Evolutionary conservation across 306 rosid genomes (phyloP).

Genomic region (Ormosia emarginata): DNA sequence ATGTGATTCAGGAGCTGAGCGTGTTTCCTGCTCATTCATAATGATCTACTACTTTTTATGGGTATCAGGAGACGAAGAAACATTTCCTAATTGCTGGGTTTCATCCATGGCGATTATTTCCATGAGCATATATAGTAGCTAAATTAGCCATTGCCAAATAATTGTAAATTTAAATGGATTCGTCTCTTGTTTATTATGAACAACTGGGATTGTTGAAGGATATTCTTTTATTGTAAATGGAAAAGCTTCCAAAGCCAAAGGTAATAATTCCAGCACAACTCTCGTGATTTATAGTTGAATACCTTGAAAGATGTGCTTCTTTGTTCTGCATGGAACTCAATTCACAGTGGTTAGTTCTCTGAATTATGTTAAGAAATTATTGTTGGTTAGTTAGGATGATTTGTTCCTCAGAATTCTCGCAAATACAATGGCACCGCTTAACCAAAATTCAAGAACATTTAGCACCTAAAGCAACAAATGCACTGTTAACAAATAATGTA

Average conservation of each 20-base stretch:
- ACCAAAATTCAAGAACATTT: background rate
- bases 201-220: background rate
- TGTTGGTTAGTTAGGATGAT: background rate
- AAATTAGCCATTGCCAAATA: background rate
- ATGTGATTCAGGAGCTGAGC: constrained; percentile 53
- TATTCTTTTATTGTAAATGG: background rate
- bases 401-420: background rate
- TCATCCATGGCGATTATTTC: background rate
- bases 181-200: background rate
- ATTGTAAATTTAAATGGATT: constrained; percentile 4
- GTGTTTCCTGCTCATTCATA: constrained; percentile 19
- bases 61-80: background rate
- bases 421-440: background rate
- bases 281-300: background rate
- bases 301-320: background rate
- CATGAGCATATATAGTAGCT: background rate
- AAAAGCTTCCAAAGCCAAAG: background rate
- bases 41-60: constrained; percentile 2
- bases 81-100: background rate
- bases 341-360: background rate
- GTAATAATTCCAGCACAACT: background rate
- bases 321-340: background rate
- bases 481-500: background rate
- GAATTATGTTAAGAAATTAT: background rate
- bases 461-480: background rate